phyloP scores from a whole-genome alignment of 768 basidiomycete genomes.

The Pisolithus marmoratus region DNA sequence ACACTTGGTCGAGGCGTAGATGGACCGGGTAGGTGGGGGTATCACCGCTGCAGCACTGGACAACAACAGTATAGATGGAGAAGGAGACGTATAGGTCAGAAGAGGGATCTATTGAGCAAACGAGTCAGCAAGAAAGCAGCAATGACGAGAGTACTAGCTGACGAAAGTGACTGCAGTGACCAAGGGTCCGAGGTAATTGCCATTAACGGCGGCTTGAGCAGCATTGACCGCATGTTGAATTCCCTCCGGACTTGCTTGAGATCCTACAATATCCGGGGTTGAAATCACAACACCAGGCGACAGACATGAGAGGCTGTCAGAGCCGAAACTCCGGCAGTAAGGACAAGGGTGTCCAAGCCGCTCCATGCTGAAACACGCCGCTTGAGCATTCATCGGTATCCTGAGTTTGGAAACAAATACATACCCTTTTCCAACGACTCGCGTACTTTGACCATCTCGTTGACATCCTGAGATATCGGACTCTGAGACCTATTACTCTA shows the following conservation, averaged over 20 bases:
- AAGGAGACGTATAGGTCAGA: constrained; percentile 53
- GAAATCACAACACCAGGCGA: constrained; percentile 52
- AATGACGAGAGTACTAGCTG: constrained; percentile 20
- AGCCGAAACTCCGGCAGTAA: constrained; percentile 82
- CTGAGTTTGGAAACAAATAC: constrained; percentile 14
- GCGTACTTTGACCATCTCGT: constrained; percentile 63
- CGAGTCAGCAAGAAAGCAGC: not conserved
- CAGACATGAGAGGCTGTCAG: constrained; percentile 66
- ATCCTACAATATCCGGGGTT: constrained; percentile 22
- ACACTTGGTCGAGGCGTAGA: constrained; percentile 82
- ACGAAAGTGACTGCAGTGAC: constrained; percentile 70
- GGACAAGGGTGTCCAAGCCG: constrained; percentile 77
- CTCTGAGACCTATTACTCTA: constrained; percentile 45
- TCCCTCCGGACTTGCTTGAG: constrained; percentile 45
- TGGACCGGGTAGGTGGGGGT: constrained; percentile 77
- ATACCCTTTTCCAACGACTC: constrained; percentile 48
- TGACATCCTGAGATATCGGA: constrained; percentile 59
- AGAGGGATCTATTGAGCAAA: constrained; percentile 59
- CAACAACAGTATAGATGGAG: constrained; percentile 73
- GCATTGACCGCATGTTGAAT: constrained; percentile 54
- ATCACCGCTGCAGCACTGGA: constrained; percentile 76
- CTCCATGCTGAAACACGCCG: constrained; percentile 55
- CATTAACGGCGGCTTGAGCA: constrained; percentile 48
- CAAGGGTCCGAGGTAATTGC: constrained; percentile 69
- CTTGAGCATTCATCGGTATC: not conserved